Conservation (phyloP, 495 filamentous ascomycete species). For the Penicillium dipodomyicola region DNA sequence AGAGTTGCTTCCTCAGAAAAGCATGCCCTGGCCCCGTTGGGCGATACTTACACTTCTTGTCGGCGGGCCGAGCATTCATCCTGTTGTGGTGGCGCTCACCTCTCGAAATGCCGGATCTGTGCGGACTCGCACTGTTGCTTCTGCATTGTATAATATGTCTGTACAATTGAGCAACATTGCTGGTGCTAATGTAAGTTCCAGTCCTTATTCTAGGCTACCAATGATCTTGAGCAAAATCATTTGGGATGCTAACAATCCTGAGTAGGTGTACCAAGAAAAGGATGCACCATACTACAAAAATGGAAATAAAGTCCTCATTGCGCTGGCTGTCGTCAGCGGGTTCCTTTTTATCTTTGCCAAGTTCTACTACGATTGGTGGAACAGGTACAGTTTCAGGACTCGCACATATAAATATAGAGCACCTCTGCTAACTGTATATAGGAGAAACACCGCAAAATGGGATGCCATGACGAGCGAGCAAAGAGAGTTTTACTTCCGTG, state of each 20-base stretch:
- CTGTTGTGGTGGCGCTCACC: constrained; percentile 65
- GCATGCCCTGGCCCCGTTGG: constrained; percentile 51
- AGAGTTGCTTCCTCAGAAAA: constrained; percentile 32
- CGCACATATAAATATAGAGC: constrained; percentile 2
- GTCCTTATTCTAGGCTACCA: background rate
- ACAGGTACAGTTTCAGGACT: constrained; percentile 31
- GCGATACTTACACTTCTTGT: constrained; percentile 50
- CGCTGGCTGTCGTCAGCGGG: constrained; percentile 52
- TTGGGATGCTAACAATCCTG: background rate
- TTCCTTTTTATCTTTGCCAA: constrained; percentile 56
- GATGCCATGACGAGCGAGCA: constrained; percentile 59
- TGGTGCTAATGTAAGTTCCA: constrained; percentile 48
- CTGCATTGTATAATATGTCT: constrained; percentile 68
- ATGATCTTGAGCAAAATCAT: background rate
- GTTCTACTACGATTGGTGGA: constrained; percentile 59
- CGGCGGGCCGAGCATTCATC: constrained; percentile 57
- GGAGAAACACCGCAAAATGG: constrained; percentile 45
- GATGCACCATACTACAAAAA: constrained; percentile 63
- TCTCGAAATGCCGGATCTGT: constrained; percentile 63
- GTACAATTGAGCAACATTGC: constrained; percentile 62
- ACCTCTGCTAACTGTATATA: constrained; percentile 13
- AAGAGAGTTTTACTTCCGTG: constrained; percentile 57
- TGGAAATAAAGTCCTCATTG: constrained; percentile 63
- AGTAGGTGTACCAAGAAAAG: constrained; percentile 56
- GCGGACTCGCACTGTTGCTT: constrained; percentile 58